Percentiles rank a stretch among this genome's conserved stretches.
Evolutionary conservation across 2,329 filamentous ascomycete genomes (phyloP).

Genomic region (Periglandula ipomoeae): DNA sequence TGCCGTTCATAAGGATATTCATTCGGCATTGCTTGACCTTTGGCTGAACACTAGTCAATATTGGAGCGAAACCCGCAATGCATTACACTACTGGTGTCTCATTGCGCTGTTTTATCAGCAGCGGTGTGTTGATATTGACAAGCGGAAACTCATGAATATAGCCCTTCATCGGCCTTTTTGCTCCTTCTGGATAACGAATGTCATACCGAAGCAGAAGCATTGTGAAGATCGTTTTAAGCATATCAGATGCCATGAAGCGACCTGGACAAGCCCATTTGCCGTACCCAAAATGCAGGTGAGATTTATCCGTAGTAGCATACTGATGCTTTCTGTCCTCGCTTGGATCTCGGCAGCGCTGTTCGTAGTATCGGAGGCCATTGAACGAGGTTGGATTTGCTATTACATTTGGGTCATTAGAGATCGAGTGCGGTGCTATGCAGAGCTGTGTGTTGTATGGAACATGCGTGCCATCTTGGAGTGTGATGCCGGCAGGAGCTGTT

Average conservation of each 20-base stretch:
- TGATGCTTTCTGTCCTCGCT: slow-evolving; percentile 7
- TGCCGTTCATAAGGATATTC: too few species aligned
- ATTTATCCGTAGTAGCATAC: slow-evolving; percentile 10
- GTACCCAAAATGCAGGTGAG: slow-evolving; percentile 11
- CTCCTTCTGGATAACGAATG: slow-evolving; percentile 4
- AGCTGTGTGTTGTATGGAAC: slow-evolving; percentile 7
- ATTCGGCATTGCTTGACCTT: too few species aligned
- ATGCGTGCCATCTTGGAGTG: slow-evolving; percentile 8
- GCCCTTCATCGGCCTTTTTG: background rate
- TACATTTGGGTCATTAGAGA: slow-evolving; percentile 4
- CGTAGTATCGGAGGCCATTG: slow-evolving; percentile 9
- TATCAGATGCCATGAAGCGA: slow-evolving; percentile 10
- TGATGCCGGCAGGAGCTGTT: slow-evolving; percentile 8
- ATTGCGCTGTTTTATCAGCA: slow-evolving; percentile 6
- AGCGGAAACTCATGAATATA: slow-evolving; percentile 10
- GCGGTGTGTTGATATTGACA: slow-evolving; percentile 1
- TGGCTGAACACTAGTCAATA: background rate
- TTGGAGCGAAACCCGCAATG: background rate
- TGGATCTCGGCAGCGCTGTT: slow-evolving; percentile 1
- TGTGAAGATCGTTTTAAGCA: slow-evolving; percentile 7
- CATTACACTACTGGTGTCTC: background rate
- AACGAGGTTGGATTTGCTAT: slow-evolving; percentile 3
- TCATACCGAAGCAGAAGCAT: slow-evolving; percentile 9
- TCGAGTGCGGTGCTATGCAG: slow-evolving; percentile 4
- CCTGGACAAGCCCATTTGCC: slow-evolving; percentile 10